Evolutionary conservation across 495 filamentous ascomycete species (phyloP), one percentile per base, ranked within the genome.

Genomic region (Achaetomiella virescens): DNA sequence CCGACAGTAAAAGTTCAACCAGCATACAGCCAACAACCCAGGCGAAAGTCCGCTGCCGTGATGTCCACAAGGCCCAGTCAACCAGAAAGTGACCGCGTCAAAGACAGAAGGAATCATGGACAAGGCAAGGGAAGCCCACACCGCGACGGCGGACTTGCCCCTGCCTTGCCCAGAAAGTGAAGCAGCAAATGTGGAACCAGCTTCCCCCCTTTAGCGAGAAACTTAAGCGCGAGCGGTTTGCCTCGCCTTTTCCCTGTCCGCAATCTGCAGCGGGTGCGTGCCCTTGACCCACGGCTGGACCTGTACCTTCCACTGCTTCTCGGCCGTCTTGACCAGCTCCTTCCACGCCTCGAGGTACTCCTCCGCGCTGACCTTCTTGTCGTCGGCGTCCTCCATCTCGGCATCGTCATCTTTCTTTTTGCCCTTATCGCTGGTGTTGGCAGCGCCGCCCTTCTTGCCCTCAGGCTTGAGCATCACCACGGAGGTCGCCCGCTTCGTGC

Each of bases 401-500:
- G 66, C 71, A 24, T 78, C 79, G 50, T 67, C 76, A 43, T 73
- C 72, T 62, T 74, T 70, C 54, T 75, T 72, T 52, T 72, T 74
- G 58, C 75, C 72, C 15, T 58, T 63, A 44, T 45, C 53, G 48
- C 61, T 63, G 54, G 69, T 48, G 33, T 63, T 66, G 48, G 65
- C 68, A 35, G 69, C 69, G 57, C 70, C 63, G 61, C 72, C 73
- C 78, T 84, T 83, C 76, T 84, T 86, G 64, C 75, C 67, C 59
- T 72, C 61, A 61, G 72, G 70, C 72, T 73, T 68, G 72, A 96
- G 84, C 88, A 97, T 90, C 52, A 95, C 85, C 21, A 97, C 91
- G 72, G 89, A 95, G 25, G 93, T 97, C 21, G 93, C 92, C 58
- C 93, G 81, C 82, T 96, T 97, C 44, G 93, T 97, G 58, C 82